Evolutionary conservation across 441 rosid genomes (phyloP).

Genomic region (Pelargonium citronellum): DNA sequence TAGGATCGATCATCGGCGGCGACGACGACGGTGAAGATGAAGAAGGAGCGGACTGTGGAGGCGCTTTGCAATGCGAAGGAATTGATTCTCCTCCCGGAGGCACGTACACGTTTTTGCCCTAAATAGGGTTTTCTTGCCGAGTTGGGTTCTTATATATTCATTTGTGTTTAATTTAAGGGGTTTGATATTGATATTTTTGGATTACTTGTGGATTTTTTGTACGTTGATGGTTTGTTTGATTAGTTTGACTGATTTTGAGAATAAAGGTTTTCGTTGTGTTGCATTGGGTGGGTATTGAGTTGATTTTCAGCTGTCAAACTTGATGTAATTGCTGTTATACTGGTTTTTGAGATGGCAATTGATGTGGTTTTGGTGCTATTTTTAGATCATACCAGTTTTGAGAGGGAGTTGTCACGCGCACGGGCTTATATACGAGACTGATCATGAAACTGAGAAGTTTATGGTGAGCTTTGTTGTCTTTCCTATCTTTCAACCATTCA

Average conservation of each 20-base stretch:
- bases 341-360: constrained; percentile 15
- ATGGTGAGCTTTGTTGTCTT: constrained; percentile 31
- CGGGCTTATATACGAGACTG: constrained; percentile 31
- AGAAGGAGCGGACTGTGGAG: not conserved
- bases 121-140: not conserved
- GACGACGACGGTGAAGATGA: not conserved
- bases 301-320: not conserved
- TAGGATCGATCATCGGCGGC: not conserved
- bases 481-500: not conserved
- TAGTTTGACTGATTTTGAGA: not conserved
- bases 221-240: not conserved
- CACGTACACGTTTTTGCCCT: not conserved
- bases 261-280: not conserved
- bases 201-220: not conserved
- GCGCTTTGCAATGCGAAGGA: not conserved
- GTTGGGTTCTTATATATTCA: too few species aligned
- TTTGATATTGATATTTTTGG: not conserved
- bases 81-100: not conserved
- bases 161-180: too few species aligned
- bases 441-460: constrained; percentile 32
- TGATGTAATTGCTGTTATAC: not conserved
- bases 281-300: not conserved
- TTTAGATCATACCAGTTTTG: constrained; percentile 38
- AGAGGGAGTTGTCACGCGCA: constrained; percentile 33
- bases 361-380: constrained; percentile 24